Evolutionary conservation across 192 early-diverging fungal genomes (phyloP), one percentile per base, ranked within the genome.

Genomic region (Backusella liffmaniae): DNA sequence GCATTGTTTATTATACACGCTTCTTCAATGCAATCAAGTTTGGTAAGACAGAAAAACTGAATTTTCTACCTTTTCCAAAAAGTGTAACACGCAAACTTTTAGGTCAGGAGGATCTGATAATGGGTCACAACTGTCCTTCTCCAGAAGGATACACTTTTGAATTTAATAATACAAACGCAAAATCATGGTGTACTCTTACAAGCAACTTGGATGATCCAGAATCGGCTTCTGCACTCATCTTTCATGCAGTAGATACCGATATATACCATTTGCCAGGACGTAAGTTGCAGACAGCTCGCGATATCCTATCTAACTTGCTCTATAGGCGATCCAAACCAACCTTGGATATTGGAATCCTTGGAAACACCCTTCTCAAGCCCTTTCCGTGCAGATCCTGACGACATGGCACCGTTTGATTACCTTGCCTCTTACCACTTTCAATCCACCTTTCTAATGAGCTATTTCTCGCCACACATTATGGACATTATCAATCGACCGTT

Each of bases 131-230:
- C 12, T 76, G 75, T 15, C 32, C 41, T 34, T 35, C 70, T 0
- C 75, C 75, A 35, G 75, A 76, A 44, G 75, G 68, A 39, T 69
- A 69, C 18, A 69, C 34, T 4, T 62, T 70, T 35, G 15, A 42
- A 13, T 46, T 76, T 16, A 76, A 75, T 16, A 67, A 41, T 16
- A 26, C 75, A 7, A 53, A 26, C 1, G 23, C 21, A 13, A 51
- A 49, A 12, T 51, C 75, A 9, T 76, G 75, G 75, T 76, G 75
- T 39, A 70, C 75, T 4, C 18, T 76, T 3, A 76, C 67, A 18
- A 46, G 30, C 12, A 16, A 62, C 32, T 44, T 56, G 30, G 6
- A 32, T n/a, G 34, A 70, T 16, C 15, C 29, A 23, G 66, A 76
- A 36, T 56, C 26, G 3, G 62, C 75, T 1, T 39, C 66, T 39